Evolutionary conservation across 495 filamentous ascomycete species (phyloP).

Genomic region (Pyronema omphalodes): DNA sequence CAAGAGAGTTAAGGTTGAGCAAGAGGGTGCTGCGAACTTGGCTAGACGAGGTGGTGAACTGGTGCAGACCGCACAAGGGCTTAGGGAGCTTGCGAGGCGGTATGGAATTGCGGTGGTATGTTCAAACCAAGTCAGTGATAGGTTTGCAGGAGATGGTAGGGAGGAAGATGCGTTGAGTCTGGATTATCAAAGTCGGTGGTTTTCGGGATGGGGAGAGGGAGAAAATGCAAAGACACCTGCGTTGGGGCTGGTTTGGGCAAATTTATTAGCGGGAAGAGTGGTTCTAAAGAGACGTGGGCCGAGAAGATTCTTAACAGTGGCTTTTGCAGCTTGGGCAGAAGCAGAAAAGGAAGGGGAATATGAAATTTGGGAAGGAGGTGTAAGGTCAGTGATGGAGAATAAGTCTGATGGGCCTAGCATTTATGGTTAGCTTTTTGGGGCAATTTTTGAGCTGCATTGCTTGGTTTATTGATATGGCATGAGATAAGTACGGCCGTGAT

Average conservation of each 20-base stretch:
- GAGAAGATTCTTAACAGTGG: slow-evolving; percentile 14
- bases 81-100: slow-evolving; percentile 49
- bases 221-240: slow-evolving; percentile 54
- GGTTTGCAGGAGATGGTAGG: slow-evolving; percentile 32
- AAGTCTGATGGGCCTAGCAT: not conserved
- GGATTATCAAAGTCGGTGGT: slow-evolving; percentile 79
- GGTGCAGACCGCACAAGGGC: slow-evolving; percentile 50
- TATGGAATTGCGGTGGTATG: slow-evolving; percentile 71
- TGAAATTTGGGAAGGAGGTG: slow-evolving; percentile 12
- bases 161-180: slow-evolving; percentile 27
- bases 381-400: not conserved
- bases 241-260: slow-evolving; percentile 77
- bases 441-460: not conserved
- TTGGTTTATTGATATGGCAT: not conserved
- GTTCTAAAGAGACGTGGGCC: slow-evolving; percentile 45
- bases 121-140: slow-evolving; percentile 89
- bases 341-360: slow-evolving; percentile 12
- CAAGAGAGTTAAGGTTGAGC: slow-evolving; percentile 3
- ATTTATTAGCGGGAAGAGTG: slow-evolving; percentile 64
- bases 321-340: slow-evolving; percentile 18
- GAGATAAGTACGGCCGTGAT: no score
- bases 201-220: slow-evolving; percentile 79
- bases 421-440: not conserved
- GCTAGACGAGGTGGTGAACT: slow-evolving; percentile 35
- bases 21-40: slow-evolving; percentile 6